Base-by-base conservation (phyloP, 352 stramenopile genomes). In the Phytopythium ostracodes region DNA sequence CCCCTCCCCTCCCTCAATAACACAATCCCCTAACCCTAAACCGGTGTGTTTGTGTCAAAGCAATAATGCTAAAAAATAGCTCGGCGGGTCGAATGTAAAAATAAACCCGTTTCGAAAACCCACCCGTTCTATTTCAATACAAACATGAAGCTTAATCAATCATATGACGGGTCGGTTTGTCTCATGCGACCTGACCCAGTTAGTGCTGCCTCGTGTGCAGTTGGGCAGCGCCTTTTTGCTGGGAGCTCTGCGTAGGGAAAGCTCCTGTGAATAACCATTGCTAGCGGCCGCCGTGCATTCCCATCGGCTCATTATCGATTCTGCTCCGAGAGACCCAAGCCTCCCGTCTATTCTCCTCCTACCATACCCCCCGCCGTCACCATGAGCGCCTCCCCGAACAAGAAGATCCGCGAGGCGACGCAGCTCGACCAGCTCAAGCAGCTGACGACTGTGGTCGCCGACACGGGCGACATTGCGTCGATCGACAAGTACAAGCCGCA, bases 371-470 rank as follows among this genome's bases (percentile, higher is more conserved):
- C 60, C 43, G 27, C 36, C 29, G 31, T 29, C 61, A 74, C 65
- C 24, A 84, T 89, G 76, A 75, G 67, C 58, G 63, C 56, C 57
- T 91, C 83, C 62, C 79, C 83, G 22, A 82, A 76, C 72, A 92
- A 92, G 81, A 92, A 91, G 72, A 43, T 81, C 24, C 85, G 85
- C 71, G 77, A 87, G 59, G 70, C 72, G 63, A 81, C 83, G 68
- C 87, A 96, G 68, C 83, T 98, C 35, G 96, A 99, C 66, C 87
- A 98, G 76, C 86, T 99, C 25, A 98, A 98, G 74, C 75, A 97
- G 71, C 84, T 99, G 60, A 99, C 97, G 31, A 98, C 96, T 29
- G 92, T 99, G 46, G 98, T 99, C 38, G 94, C 95, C 35, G 98
- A 99, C 81, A 99, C 97, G 56, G 98, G 98, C 51, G 98, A 99